These are phyloP conservation scores for Clitocybe nebularis DNA, from an alignment of 1,284 basidiomycete species.

Conservation along the genomic window DNA sequence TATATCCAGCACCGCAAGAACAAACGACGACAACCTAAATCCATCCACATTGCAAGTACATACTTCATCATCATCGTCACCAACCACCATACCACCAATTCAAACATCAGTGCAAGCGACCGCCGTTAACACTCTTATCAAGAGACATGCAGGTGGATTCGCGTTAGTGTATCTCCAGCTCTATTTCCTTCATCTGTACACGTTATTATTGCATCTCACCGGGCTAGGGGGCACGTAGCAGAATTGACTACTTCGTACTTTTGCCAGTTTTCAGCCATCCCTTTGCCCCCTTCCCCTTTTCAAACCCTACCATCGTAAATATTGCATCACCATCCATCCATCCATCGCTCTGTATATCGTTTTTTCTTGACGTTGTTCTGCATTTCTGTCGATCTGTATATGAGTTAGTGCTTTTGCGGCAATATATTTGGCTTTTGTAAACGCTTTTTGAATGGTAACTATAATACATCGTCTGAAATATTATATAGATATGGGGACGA, in stretches of 20 bases:
- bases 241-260: too few relatives aligned
- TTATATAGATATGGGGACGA: too few relatives aligned
- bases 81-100: conserved; percentile 12
- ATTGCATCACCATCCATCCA: conserved; percentile 2
- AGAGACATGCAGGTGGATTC: conserved; percentile 37
- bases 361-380: conserved; percentile 2
- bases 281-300: background rate
- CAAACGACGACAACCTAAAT: conserved; percentile 1
- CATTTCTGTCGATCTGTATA: conserved; percentile 11
- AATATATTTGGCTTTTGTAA: conserved; percentile 3
- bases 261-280: background rate
- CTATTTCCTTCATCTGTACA: conserved; percentile 51
- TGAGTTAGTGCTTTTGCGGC: conserved; percentile 1
- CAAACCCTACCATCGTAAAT: conserved; percentile 9
- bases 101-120: conserved; percentile 14
- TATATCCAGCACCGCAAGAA: conserved; percentile 5
- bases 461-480: too few relatives aligned
- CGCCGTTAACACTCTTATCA: conserved; percentile 23
- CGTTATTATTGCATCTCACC: conserved; percentile 39
- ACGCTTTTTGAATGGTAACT: background rate
- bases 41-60: conserved; percentile 7
- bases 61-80: conserved; percentile 16
- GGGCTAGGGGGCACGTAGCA: conserved; percentile 9
- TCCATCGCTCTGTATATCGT: conserved; percentile 13
- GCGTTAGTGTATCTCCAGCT: conserved; percentile 42